Evolutionary conservation across 441 rosid genomes (phyloP).

Genomic region (Corymbia calophylla): DNA sequence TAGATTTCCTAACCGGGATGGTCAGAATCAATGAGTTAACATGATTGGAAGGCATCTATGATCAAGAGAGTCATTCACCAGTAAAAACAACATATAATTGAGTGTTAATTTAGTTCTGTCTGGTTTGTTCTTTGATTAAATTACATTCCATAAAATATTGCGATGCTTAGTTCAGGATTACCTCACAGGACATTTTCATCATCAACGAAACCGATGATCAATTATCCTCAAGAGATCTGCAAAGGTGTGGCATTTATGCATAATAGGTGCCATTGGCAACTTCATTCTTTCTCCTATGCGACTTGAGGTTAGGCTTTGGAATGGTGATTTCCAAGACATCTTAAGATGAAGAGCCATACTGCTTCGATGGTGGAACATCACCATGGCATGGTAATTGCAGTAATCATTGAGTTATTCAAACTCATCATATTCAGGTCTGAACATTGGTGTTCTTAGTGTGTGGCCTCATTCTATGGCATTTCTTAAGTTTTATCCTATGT

Average conservation of each 20-base stretch:
- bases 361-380: background rate
- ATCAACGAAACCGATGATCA: background rate
- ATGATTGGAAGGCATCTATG: background rate
- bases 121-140: fast-evolving
- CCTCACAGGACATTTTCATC: background rate
- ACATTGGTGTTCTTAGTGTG: fast-evolving
- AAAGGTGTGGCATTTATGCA: background rate
- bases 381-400: background rate
- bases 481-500: background rate
- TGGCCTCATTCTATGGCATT: background rate
- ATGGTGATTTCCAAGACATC: background rate
- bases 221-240: background rate
- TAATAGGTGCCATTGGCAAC: background rate
- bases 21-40: background rate
- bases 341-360: background rate
- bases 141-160: fast-evolving
- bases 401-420: background rate
- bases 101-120: too few relatives aligned
- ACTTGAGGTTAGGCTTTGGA: background rate
- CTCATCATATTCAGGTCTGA: background rate
- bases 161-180: fast-evolving
- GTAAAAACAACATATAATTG: too few relatives aligned
- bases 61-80: fast-evolving
- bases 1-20: background rate
- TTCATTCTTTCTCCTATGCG: background rate